Base-by-base conservation (phyloP, 306 rosid species). In the Vigna nakashimae region DNA sequence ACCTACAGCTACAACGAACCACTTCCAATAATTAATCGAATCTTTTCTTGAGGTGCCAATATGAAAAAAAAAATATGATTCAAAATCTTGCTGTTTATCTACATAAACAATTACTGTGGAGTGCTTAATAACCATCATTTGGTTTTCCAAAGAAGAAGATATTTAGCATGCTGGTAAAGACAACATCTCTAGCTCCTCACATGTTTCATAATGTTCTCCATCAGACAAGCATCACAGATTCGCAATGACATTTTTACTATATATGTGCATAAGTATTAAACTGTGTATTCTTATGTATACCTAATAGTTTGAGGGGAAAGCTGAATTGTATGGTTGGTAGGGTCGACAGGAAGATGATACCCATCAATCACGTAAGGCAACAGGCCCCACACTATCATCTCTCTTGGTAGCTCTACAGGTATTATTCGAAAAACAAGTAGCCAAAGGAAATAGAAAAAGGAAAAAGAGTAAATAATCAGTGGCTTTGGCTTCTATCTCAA, bases 331-430 rank as follows among this genome's bases (percentile, higher is more conserved):
- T n/a, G 40, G 24, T 62, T 62, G 49, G 72, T 80, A 62, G 85
- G 86, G 80, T 76, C 85, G 82, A 58, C 1, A 53, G 56, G 36
- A 65, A 65, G 69, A 80, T 71, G 63, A 80, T 46, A 43, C 59
- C 58, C 84, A 80, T 76, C 75, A 85, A 82, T 85, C 79, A 74
- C 68, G 76, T 75, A 49, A 69, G 73, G 71, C 65, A 63, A 53
- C 0, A 30, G 71, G 76, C 7, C 53, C 83, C 81, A 85, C 82
- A 49, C 32, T 28, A 85, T 85, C 43, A 74, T 78, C 30, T 50
- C 84, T 75, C 13, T 38, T 20, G 46, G 76, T 56, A 71, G 73
- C 82, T 76, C 76, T 66, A 80, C 68, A 7, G 16, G 17, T 76
- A 49, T 32, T 73, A 73, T 80, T 80, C 45, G 20, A 57, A 30